Conservation (phyloP, 305 asterid species). For the Rubia tinctorum region DNA sequence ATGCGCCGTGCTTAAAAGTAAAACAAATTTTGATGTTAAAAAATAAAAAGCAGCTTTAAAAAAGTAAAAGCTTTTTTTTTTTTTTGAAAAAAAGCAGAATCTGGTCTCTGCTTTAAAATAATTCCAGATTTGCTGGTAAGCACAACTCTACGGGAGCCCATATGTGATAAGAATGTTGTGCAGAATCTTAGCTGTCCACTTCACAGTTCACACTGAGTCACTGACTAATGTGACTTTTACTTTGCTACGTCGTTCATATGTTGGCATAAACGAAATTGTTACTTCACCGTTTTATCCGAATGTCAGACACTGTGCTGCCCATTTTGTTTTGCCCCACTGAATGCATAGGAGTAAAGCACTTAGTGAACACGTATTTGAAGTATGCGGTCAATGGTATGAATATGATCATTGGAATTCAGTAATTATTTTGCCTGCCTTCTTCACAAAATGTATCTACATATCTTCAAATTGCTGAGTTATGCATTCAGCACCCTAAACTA, state of each 20-base stretch:
- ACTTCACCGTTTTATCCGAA: not conserved
- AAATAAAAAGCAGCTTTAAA: too few relatives aligned
- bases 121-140: too few relatives aligned
- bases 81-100: too few relatives aligned
- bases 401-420: not conserved
- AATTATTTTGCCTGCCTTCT: not conserved
- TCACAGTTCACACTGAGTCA: too few relatives aligned
- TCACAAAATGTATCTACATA: not conserved
- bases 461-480: not conserved
- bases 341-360: not conserved
- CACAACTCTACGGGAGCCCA: too few relatives aligned
- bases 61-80: too few relatives aligned
- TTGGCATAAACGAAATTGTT: not conserved
- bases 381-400: not conserved
- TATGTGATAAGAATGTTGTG: conserved; percentile 16
- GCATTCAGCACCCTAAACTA: not conserved
- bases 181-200: conserved; percentile 12
- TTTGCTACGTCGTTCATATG: not conserved
- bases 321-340: not conserved
- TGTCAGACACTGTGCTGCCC: not conserved
- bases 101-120: too few relatives aligned
- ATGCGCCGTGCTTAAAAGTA: too few relatives aligned
- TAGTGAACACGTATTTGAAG: not conserved
- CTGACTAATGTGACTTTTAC: not conserved
- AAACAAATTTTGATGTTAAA: too few relatives aligned